Evolutionary conservation across 2,329 filamentous ascomycete genomes (phyloP).

Genomic region (Trematosphaeria pertusa): DNA sequence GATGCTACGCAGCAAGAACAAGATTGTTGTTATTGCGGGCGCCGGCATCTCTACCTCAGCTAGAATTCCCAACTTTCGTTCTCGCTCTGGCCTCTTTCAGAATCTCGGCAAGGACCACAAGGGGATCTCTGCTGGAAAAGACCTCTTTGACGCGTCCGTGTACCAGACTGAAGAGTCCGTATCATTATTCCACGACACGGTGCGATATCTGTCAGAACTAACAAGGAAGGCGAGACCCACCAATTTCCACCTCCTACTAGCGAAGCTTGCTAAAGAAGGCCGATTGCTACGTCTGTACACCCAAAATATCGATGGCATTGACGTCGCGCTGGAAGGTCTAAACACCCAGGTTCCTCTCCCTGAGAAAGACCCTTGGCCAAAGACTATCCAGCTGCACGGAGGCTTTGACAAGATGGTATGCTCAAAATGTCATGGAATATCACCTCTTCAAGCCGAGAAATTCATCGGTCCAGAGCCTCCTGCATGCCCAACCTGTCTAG

Average conservation of each 20-base stretch:
- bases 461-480: constrained; percentile 88
- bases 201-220: constrained; percentile 82
- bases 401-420: constrained; percentile 96
- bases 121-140: constrained; percentile 89
- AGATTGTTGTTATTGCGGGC: constrained; percentile 95
- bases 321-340: constrained; percentile 80
- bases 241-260: constrained; percentile 89
- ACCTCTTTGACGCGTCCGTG: constrained; percentile 95
- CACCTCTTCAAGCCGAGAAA: constrained; percentile 75
- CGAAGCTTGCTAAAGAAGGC: constrained; percentile 84
- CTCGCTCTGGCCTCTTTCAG: no score
- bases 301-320: constrained; percentile 96
- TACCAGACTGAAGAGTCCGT: constrained; percentile 91
- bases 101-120: constrained; percentile 89
- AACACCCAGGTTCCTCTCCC: constrained; percentile 81
- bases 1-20: constrained; percentile 84
- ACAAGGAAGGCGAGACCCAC: constrained; percentile 81
- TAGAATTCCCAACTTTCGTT: constrained; percentile 96
- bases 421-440: constrained; percentile 83
- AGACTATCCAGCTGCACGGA: constrained; percentile 90
- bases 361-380: constrained; percentile 90
- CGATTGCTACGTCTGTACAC: constrained; percentile 90
- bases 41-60: constrained; percentile 97
- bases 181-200: constrained; percentile 93
- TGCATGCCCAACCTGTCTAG: constrained; percentile 75